Conservation (phyloP, 768 basidiomycete species). For the Phaeolepiota aurea region DNA sequence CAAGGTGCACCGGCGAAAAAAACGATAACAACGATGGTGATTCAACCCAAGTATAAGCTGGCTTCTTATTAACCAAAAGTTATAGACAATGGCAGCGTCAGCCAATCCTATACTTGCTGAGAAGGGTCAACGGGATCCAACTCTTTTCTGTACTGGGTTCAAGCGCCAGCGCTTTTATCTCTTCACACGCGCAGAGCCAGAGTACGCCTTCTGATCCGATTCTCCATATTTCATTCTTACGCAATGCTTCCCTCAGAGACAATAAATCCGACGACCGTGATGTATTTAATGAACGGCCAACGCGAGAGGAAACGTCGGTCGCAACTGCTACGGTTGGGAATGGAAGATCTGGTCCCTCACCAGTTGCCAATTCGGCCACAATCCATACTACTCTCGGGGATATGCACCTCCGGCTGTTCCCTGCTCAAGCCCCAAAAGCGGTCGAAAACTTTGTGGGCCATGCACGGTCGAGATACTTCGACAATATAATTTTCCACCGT, state of each 20-base stretch:
- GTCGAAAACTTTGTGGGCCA: constrained; percentile 98
- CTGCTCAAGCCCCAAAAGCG: constrained; percentile 85
- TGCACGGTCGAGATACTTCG: constrained; percentile 82
- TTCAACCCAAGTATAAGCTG: no score
- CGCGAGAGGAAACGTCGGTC: constrained; percentile 89
- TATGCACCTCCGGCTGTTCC: constrained; percentile 84
- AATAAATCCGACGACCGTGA: constrained; percentile 86
- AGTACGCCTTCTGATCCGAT: constrained; percentile 56
- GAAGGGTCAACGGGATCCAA: constrained; percentile 80
- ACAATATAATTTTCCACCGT: constrained; percentile 91
- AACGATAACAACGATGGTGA: constrained; percentile 71
- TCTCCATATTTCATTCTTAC: neutral
- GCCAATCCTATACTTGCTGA: constrained; percentile 91
- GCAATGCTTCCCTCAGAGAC: constrained; percentile 39
- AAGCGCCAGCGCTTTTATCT: constrained; percentile 92
- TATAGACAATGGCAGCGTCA: constrained; percentile 88
- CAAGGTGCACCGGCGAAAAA: constrained; percentile 91
- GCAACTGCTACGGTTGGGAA: constrained; percentile 51
- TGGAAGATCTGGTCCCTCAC: constrained; percentile 50
- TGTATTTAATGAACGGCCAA: constrained; percentile 96
- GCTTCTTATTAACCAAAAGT: neutral
- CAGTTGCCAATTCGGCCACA: constrained; percentile 70
- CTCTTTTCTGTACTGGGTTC: constrained; percentile 87
- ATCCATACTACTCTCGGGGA: constrained; percentile 96
- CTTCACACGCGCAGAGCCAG: constrained; percentile 86